Base-by-base conservation (phyloP, 2,329 filamentous ascomycete species). In the Paraphaeosphaeria minitans region DNA sequence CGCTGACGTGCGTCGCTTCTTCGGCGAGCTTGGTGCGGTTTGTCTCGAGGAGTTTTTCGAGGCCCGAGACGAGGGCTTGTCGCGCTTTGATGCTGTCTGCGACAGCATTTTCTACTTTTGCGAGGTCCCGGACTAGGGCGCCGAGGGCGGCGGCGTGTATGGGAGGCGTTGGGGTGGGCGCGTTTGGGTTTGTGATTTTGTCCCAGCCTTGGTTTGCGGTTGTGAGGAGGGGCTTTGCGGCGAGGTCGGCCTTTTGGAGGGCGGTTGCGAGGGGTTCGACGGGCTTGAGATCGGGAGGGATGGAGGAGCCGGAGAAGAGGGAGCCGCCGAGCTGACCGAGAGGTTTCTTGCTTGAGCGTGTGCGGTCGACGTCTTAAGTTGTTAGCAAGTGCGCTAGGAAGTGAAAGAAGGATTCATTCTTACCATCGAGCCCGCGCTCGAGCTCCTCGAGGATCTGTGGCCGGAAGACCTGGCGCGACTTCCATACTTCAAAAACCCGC, bases 401-500 rank as follows among this genome's bases (percentile, higher is more conserved):
- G 21, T 29, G 14, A 21, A 9, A 3, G 16, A 54, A n/a, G 35
- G 29, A 10, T n/a, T 37, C 19, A 24, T 3, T 14, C 83, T 63
- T 81, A 94, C 92, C 92, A 65, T 92, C 88, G 54, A 98, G 83
- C 31, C 90, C 85, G 58, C 85, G 81, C 73, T 98, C 94, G 53
- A 97, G 87, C 1, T 90, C 89, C 57, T 88, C 86, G 74, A 97
- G 89, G 50, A 97, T 91, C 0, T 89, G 85, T 0, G 77, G 76
- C 61, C 96, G 92, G 69, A 99, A 99, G 47, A 99, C 95, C 53
- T 82, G 80, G 37, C 95, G 85, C 69, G 94, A 88, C 72, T 89
- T 89, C 95, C 95, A 99, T 19, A 99, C 95, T 70, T 98, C 94
- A 3, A 98, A 87, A 0, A 98, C 94, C 33, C 95, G 86, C 60